A percentile compares a stretch with the other conserved stretches of the same genome.
These are phyloP conservation scores for Gossypium lobatum DNA, from an alignment of 441 rosid genomes.

Conservation along the genomic window DNA sequence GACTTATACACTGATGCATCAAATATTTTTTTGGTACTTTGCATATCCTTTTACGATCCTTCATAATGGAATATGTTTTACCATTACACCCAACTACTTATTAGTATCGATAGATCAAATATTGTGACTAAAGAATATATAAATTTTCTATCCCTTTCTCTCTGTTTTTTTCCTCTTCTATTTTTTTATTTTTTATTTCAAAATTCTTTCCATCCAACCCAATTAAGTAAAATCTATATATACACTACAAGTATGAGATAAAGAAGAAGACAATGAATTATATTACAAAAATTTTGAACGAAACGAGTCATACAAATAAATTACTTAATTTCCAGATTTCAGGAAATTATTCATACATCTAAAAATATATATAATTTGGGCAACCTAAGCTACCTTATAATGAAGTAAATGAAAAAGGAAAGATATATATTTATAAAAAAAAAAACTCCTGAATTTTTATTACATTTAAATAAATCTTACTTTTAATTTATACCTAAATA, in stretches of 20 bases:
- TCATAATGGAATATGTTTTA: no score
- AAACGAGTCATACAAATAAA: neutral
- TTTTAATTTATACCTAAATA: conserved; percentile 1
- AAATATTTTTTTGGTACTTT: no score
- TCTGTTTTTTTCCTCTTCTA: no score
- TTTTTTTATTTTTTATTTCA: no score
- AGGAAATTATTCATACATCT: neutral
- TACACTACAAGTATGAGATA: neutral
- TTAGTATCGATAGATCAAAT: no score
- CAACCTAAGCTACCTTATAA: neutral
- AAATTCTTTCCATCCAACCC: no score
- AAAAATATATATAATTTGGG: neutral
- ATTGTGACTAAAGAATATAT: no score
- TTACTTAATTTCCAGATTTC: neutral
- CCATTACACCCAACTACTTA: no score
- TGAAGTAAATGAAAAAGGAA: neutral
- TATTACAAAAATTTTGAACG: neutral
- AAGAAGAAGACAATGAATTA: neutral
- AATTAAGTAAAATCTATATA: no score
- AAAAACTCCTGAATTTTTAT: neutral
- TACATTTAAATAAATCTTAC: neutral
- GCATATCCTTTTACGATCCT: no score
- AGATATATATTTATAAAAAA: neutral
- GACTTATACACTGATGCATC: no score
- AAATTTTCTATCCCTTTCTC: no score